Conservation (phyloP, 202 grass and related monocot genomes). For the Tripidium arundinaceum region DNA sequence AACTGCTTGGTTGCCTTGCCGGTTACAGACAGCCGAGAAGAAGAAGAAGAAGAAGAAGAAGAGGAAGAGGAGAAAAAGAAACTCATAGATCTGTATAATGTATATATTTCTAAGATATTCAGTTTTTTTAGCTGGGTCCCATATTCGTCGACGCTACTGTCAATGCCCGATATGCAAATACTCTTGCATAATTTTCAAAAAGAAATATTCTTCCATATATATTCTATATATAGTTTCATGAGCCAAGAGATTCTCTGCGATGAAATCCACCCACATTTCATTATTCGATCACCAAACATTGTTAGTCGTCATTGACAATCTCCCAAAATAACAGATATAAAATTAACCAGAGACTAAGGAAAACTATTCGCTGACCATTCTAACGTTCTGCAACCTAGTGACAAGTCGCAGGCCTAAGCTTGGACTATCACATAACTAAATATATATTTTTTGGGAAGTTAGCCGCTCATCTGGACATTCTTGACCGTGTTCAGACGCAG, state of each 20-base stretch:
- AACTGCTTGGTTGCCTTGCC: too few species aligned
- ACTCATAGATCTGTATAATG: too few species aligned
- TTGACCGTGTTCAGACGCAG: neutral
- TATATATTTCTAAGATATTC: neutral
- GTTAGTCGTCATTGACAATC: neutral
- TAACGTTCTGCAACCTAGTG: neutral
- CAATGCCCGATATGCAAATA: neutral
- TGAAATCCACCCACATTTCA: constrained; percentile 21
- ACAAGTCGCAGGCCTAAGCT: neutral
- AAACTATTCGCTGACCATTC: constrained; percentile 18
- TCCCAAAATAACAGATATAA: constrained; percentile 1
- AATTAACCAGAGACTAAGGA: neutral
- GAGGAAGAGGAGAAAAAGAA: too few species aligned
- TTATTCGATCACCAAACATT: constrained; percentile 24
- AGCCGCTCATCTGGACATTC: neutral
- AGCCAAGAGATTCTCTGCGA: constrained; percentile 4
- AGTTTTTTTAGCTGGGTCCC: neutral
- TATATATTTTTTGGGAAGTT: neutral
- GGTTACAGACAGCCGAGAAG: too few species aligned
- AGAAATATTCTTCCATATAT: neutral
- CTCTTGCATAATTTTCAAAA: neutral
- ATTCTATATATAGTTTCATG: neutral
- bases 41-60: too few species aligned
- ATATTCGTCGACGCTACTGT: too few species aligned
- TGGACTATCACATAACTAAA: neutral